A percentile compares a stretch with the other conserved stretches of the same genome.
These are phyloP conservation scores for Dendrobium catenatum DNA, from an alignment of 106 monocot genomes.

Conservation along the genomic window DNA sequence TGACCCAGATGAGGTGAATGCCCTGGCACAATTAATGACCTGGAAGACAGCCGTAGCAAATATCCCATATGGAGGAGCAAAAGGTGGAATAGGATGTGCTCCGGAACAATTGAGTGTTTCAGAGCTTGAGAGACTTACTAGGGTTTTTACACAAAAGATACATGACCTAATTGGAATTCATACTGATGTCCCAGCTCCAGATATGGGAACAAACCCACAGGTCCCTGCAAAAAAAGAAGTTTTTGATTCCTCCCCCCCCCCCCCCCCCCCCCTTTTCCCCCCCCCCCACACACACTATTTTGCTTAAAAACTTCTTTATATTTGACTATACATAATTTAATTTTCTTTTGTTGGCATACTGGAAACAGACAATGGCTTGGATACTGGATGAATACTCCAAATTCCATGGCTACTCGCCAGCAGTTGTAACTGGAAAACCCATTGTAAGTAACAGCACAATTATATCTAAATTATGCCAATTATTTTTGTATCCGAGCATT, in stretches of 20 bases:
- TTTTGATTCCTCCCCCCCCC: neutral
- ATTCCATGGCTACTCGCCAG: conserved; percentile 87
- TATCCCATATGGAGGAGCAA: conserved; percentile 91
- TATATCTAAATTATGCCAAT: neutral
- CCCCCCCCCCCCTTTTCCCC: neutral
- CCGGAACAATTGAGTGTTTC: conserved; percentile 65
- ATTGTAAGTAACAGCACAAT: conserved; percentile 46
- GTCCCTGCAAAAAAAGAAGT: conserved; percentile 2
- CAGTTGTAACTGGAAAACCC: conserved; percentile 89
- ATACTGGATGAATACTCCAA: conserved; percentile 87
- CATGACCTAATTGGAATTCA: conserved; percentile 86
- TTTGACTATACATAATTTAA: neutral
- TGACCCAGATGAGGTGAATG: conserved; percentile 91
- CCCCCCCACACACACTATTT: neutral
- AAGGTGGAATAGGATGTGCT: conserved; percentile 80
- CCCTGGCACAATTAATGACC: conserved; percentile 85
- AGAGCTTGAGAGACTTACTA: conserved; percentile 71
- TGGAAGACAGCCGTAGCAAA: conserved; percentile 94
- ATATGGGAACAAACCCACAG: conserved; percentile 48
- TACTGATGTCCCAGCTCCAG: conserved; percentile 36
- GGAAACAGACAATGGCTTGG: conserved; percentile 79
- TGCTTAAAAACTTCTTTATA: neutral
- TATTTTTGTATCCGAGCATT: neutral
- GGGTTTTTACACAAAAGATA: conserved; percentile 83
- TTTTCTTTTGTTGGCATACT: neutral